Base-by-base conservation (phyloP, 2,329 filamentous ascomycete genomes). In the Phoma sp. region DNA sequence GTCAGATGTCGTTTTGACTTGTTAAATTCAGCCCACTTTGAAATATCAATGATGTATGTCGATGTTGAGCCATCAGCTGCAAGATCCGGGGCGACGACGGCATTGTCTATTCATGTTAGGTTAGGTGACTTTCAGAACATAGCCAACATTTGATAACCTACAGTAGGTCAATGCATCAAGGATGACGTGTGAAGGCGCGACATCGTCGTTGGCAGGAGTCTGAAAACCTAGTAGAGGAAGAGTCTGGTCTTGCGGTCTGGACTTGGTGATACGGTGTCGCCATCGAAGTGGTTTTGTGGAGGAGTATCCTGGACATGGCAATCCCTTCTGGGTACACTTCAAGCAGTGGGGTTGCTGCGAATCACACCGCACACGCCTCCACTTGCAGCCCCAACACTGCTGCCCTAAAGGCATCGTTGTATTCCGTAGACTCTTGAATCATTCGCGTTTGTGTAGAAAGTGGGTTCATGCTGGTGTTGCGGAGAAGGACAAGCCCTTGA, bases 311-410 rank as follows among this genome's bases (percentile, higher is more conserved):
- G 39, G 47, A 17, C 47, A 50, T 26, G 20, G 17, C 6, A 37
- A 17, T 1, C 39, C 38, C n/a, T 38, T 50, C 9, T 36, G 30
- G 9, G 7, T 17, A 15, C 47, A 50, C 12, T 42, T 50, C 17
- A 23, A 50, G 38, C 47, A 49, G 11, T 20, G 1, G 5, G 47
- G 47, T 20, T 49, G 38, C 17, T 37, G 21, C 7, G 47, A 49
- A 17, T 49, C 47, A 30, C 47, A 50, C 17, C 38, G 47, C 3
- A 42, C 17, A 11, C 47, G 47, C 14, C 47, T 38, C 47, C 38
- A 37, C 29, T 38, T 29, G 30, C 47, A 42, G 3, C 14, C 38
- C 47, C 47, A 50, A 17, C 47, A 50, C 32, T 50, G 38, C 11
- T 21, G 17, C 10, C 14, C 47, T 7, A 37, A 18, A 14, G 42